Conservation (phyloP, 108 stramenopile species). For the Skeletonema grethae region DNA sequence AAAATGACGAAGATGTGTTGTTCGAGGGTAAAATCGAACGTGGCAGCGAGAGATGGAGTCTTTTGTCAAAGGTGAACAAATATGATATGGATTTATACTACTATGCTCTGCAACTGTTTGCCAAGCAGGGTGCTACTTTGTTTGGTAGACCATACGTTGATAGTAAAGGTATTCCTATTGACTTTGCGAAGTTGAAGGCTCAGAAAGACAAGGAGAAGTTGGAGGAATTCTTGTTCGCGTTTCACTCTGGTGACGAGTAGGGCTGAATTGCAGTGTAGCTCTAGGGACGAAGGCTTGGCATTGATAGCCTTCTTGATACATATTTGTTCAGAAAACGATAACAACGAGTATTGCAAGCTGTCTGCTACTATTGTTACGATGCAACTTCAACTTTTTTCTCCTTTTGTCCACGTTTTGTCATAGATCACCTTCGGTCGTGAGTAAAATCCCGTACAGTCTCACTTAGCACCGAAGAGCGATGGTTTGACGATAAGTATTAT, state of each 20-base stretch:
- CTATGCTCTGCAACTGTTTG: slow-evolving; percentile 35
- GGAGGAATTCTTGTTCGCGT: background rate
- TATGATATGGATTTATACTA: slow-evolving; percentile 50
- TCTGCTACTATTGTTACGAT: too few relatives aligned
- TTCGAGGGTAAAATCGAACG: slow-evolving; percentile 10
- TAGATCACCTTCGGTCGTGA: too few relatives aligned
- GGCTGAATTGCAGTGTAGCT: too few relatives aligned
- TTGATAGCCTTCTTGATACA: too few relatives aligned
- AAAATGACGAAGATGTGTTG: background rate
- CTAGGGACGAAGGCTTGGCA: too few relatives aligned
- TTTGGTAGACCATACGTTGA: slow-evolving; percentile 20
- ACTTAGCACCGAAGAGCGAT: too few relatives aligned
- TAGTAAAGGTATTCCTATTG: slow-evolving; percentile 6
- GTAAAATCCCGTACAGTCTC: too few relatives aligned
- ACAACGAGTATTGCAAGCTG: too few relatives aligned
- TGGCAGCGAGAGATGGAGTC: slow-evolving; percentile 33
- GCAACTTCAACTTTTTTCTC: too few relatives aligned
- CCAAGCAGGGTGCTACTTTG: slow-evolving; percentile 37
- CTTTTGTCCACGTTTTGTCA: too few relatives aligned
- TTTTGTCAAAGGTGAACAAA: slow-evolving; percentile 28
- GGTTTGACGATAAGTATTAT: too few relatives aligned
- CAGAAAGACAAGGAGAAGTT: background rate
- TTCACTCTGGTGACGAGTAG: background rate
- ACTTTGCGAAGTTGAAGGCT: slow-evolving; percentile 12
- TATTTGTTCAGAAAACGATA: too few relatives aligned